Evolutionary conservation across 306 rosid genomes (phyloP), one percentile per base, ranked within the genome.

Genomic region (Cucurbita moschata): DNA sequence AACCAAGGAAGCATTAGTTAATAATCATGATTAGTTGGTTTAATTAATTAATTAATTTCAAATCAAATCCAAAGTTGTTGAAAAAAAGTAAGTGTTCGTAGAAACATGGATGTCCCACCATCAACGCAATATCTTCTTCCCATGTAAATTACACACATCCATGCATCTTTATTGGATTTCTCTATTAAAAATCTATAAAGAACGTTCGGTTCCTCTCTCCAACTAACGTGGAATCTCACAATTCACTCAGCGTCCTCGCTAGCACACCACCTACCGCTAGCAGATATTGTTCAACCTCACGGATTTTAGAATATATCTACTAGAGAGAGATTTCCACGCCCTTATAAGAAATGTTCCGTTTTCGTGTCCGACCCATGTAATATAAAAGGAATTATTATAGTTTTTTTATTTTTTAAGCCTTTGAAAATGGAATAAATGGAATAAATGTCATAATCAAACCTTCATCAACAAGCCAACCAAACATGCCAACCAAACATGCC

Each of bases 41-140:
- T 30, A 30, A 64, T 44, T 64, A 63, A 63, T 39, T 63, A 63
- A 40, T 1, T 40, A 30, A 30, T 30, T 30, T 30, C 35, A 30
- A 30, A 30, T 44, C 16, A 64, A 42, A 40, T 8, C 35, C 52
- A 42, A 40, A 42, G 51, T 42, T 16, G 23, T 61, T 15, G 6
- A 38, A 63, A 63, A 63, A 63, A 61, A 38, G 35, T 3, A 30
- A 30, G 52, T n/a, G 71, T 42, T 18, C 0, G 1, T 40, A 64
- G 35, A 64, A 26, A 64, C 71, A 64, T 64, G 70, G 35, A 64
- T 64, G 70, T 10, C 70, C 70, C 70, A 64, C 70, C 49, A 62
- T 38, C 18, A 52, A 52, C 47, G 13, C 69, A 62, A 62, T 62
- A 62, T 62, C 69, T 62, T 37, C 49, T 38, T 62, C 69, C 69